Base-by-base conservation (phyloP, 345 rosid species). In the Passiflora organensis region DNA sequence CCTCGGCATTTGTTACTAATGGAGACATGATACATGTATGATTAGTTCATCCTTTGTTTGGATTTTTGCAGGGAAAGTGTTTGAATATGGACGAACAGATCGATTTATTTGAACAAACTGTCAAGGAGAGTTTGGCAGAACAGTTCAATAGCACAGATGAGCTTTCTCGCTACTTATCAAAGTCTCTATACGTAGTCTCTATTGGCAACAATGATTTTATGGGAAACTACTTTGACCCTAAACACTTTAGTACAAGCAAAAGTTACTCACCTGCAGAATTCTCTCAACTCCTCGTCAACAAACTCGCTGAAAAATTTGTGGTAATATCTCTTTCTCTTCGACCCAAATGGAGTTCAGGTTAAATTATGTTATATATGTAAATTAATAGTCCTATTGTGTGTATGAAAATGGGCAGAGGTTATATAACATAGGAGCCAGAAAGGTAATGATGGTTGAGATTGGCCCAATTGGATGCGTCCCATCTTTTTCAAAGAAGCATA, bases 381-480 rank as follows among this genome's bases (percentile, higher is more conserved):
- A 14, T 39, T 12, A 5, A 39, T 14, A 13, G 43, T 4, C n/a
- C 43, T 10, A 39, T 2, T 13, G 1, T 14, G 14, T 2, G 12
- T 39, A 10, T 39, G 5, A 13, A 13, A 2, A 3, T n/a, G 0
- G 43, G 58, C 72, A 76, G 77, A 72, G 59, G 21, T 19, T 79
- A 15, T 68, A 72, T 28, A 48, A 37, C 11, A 1, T 70, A 48
- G 82, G 82, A 61, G 78, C 70, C 1, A 72, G 78, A 43, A 82
- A 68, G 65, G 48, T 79, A 6, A 59, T 77, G 14, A 55, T 72
- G 57, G 62, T 65, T 38, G 77, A 82, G 57, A 39, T 82, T 22
- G 82, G 80, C 0, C 80, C 82, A 1, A 64, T 82, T 0, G 80
- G 82, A 2, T 79, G 84, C 77, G 66, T 72, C 23, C 82, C 82